Evolutionary conservation across 2,329 filamentous ascomycete genomes (phyloP).

Genomic region (Fusarium sp.): DNA sequence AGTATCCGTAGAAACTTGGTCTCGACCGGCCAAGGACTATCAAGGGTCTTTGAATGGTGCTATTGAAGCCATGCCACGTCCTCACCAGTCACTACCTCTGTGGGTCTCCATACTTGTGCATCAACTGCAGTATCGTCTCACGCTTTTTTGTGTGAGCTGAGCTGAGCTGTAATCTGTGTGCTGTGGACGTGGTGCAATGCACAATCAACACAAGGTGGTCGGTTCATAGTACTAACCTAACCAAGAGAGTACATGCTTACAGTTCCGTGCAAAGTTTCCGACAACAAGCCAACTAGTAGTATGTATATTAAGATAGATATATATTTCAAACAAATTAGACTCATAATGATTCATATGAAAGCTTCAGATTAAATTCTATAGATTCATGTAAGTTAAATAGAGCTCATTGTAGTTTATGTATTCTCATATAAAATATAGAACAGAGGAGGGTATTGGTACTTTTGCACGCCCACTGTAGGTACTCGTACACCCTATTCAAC

Average conservation of each 20-base stretch:
- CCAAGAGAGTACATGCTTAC: not conserved
- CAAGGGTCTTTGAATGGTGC: slow-evolving; percentile 24
- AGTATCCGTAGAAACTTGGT: slow-evolving; percentile 22
- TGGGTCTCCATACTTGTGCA: slow-evolving; percentile 29
- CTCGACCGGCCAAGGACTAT: slow-evolving; percentile 18
- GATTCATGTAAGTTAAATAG: too few species aligned
- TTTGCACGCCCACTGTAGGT: too few species aligned
- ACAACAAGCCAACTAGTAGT: too few species aligned
- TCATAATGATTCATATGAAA: too few species aligned
- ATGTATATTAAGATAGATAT: too few species aligned
- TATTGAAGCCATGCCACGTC: slow-evolving; percentile 39
- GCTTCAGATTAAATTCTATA: too few species aligned
- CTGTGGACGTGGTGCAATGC: slow-evolving; percentile 9
- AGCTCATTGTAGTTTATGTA: too few species aligned
- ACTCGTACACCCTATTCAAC: too few species aligned
- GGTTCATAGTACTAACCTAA: not conserved
- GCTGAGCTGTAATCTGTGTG: slow-evolving; percentile 8
- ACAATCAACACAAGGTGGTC: slow-evolving; percentile 13
- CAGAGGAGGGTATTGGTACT: too few species aligned
- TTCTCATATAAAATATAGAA: too few species aligned
- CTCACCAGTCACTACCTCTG: not conserved
- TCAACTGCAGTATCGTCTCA: slow-evolving; percentile 27
- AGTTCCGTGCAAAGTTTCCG: too few species aligned
- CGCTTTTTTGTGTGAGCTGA: slow-evolving; percentile 7
- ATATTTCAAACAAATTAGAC: too few species aligned